A percentile compares a stretch with the other conserved stretches of the same genome.
Conservation (phyloP, 1,284 basidiomycete species). For the Fomes fomentarius region DNA sequence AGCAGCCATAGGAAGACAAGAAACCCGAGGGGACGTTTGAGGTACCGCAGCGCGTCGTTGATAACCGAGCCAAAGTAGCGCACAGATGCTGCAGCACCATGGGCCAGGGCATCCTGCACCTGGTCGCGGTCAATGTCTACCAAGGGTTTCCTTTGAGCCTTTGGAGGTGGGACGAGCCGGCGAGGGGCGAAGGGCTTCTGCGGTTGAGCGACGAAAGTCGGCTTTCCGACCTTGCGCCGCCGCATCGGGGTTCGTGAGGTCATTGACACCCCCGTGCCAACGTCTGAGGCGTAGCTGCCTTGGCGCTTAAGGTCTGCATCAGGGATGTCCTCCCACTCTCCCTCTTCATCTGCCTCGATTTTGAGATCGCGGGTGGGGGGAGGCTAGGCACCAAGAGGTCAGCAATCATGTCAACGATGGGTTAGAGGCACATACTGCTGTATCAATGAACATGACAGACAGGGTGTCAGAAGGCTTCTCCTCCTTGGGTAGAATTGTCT, state of each 20-base stretch:
- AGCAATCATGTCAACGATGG: background rate
- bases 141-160: background rate
- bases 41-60: conserved; percentile 45
- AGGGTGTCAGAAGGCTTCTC: no score
- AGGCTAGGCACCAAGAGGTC: background rate
- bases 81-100: conserved; percentile 34
- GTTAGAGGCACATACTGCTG: background rate
- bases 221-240: conserved; percentile 25
- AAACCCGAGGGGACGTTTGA: conserved; percentile 58
- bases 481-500: background rate
- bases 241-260: conserved; percentile 3
- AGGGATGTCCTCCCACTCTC: conserved; percentile 28
- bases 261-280: background rate
- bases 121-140: conserved; percentile 21
- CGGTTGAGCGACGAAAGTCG: conserved; percentile 21
- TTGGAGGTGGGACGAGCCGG: background rate
- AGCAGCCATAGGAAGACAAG: conserved; percentile 57
- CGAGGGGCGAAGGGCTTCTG: conserved; percentile 6
- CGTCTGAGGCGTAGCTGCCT: background rate
- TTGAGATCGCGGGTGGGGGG: background rate
- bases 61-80: conserved; percentile 51
- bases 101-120: conserved; percentile 18
- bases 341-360: conserved; percentile 8
- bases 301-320: conserved; percentile 2
- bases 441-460: no score